phyloP scores from a whole-genome alignment of 345 rosid species.

The Populus ilicifolia region DNA sequence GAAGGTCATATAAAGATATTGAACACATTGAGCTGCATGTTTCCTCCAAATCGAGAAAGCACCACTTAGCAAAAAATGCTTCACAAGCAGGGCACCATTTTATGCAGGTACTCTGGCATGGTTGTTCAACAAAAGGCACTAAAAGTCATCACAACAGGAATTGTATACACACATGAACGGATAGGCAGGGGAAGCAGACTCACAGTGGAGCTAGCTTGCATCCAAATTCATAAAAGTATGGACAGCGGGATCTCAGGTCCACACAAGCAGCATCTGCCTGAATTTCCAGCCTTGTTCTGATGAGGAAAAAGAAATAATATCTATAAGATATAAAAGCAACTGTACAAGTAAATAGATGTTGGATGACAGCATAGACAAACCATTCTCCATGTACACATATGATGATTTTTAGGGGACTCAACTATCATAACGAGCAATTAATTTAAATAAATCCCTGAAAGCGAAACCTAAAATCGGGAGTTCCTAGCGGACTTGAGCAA shows the following conservation, averaged over 20 bases:
- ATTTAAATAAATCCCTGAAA: too few relatives aligned
- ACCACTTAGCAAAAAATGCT: not conserved
- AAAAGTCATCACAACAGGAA: not conserved
- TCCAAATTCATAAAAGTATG: conserved; percentile 77
- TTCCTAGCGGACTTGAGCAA: not conserved
- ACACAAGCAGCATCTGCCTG: conserved; percentile 88
- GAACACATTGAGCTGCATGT: not conserved
- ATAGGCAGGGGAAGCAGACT: conserved; percentile 29
- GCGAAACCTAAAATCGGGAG: not conserved
- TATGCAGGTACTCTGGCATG: not conserved
- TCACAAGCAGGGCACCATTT: not conserved
- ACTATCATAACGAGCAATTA: not conserved
- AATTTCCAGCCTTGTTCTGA: conserved; percentile 75
- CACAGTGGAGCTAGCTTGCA: conserved; percentile 80
- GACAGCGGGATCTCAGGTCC: conserved; percentile 73
- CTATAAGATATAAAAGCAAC: not conserved
- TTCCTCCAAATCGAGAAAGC: not conserved
- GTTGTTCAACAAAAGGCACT: not conserved
- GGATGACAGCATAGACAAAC: not conserved
- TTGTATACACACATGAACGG: not conserved
- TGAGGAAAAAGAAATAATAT: not conserved
- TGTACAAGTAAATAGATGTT: not conserved
- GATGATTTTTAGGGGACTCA: not conserved
- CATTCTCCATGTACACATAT: not conserved
- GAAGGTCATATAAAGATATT: not conserved